phyloP scores from a whole-genome alignment of 306 rosid species.

The Gillenia trifoliata region DNA sequence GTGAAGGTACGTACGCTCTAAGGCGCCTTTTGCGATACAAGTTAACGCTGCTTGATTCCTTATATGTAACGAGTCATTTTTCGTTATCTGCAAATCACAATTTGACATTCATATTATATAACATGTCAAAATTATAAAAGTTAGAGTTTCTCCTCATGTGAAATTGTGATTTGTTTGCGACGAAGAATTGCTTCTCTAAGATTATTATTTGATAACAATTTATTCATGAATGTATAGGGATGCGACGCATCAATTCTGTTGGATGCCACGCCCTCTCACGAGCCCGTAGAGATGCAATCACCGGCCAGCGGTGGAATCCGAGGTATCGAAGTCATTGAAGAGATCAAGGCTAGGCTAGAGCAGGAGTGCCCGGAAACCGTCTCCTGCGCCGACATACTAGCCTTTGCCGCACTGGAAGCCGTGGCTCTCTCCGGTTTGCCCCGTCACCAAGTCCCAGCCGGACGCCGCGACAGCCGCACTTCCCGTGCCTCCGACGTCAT shows the following conservation, averaged over 20 bases:
- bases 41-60: neutral
- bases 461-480: slow-evolving; percentile 44
- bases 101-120: too few species aligned
- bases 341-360: slow-evolving; percentile 50
- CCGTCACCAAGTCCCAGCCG: slow-evolving; percentile 6
- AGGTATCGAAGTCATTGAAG: slow-evolving; percentile 50
- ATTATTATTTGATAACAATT: neutral
- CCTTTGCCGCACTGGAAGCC: slow-evolving; percentile 42
- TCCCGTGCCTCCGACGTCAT: slow-evolving; percentile 36
- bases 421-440: slow-evolving; percentile 29
- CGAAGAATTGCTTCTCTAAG: too few species aligned
- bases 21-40: neutral
- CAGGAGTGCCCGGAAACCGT: slow-evolving; percentile 43
- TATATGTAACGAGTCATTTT: neutral
- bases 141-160: neutral
- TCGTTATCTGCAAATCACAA: too few species aligned
- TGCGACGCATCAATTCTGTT: slow-evolving; percentile 75
- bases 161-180: neutral
- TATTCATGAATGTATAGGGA: slow-evolving; percentile 39
- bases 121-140: too few species aligned
- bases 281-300: slow-evolving; percentile 47
- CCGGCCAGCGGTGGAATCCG: slow-evolving; percentile 32
- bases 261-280: slow-evolving; percentile 30
- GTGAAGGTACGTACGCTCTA: slow-evolving; percentile 40
- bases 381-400: slow-evolving; percentile 60